Conservation (phyloP, 1,284 basidiomycete species). For the Cerioporus squamosus region DNA sequence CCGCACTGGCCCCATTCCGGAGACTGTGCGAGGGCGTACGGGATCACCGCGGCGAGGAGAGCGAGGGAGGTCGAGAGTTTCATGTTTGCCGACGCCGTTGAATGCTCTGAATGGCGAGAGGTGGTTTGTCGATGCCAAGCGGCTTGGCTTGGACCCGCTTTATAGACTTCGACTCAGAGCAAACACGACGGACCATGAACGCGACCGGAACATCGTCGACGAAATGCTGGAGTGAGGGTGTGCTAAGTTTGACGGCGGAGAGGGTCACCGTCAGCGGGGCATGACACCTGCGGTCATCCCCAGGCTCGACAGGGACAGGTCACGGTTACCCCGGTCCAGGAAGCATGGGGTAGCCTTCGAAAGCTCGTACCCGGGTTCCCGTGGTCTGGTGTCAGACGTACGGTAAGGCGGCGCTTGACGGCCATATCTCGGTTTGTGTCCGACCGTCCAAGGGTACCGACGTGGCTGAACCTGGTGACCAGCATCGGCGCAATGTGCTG, state of each 20-base stretch:
- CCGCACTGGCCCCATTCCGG: conserved; percentile 41
- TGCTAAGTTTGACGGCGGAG: conserved; percentile 1
- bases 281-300: background rate
- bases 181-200: background rate
- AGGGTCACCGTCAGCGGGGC: background rate
- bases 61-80: conserved; percentile 34
- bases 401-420: background rate
- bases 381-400: background rate
- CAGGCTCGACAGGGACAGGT: background rate
- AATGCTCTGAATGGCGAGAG: background rate
- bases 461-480: conserved; percentile 5
- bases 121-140: background rate
- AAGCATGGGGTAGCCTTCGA: background rate
- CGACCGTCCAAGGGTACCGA: background rate
- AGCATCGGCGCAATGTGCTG: conserved; percentile 21
- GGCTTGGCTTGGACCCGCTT: conserved; percentile 12
- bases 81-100: conserved; percentile 26
- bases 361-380: background rate
- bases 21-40: conserved; percentile 36
- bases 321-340: background rate
- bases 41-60: conserved; percentile 32
- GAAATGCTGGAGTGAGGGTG: conserved; percentile 17
- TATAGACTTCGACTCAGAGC: conserved; percentile 8
- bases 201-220: conserved; percentile 21
- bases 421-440: conserved; percentile 14